Conservation (phyloP, 2,329 filamentous ascomycete species). For the Aspergillus sclerotialis region DNA sequence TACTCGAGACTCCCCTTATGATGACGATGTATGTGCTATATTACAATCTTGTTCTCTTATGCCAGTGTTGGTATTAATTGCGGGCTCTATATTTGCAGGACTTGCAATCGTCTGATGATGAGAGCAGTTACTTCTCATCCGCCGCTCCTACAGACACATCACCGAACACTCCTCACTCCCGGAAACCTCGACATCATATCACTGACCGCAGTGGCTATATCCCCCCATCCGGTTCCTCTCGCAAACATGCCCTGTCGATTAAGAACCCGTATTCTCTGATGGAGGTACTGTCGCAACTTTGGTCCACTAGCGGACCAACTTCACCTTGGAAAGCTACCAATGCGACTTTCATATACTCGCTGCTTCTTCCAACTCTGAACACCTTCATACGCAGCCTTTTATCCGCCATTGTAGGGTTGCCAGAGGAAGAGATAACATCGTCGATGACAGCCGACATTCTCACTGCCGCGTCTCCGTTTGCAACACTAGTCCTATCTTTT, state of each 20-base stretch:
- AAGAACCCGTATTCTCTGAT: conserved; percentile 72
- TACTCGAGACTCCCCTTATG: conserved; percentile 22
- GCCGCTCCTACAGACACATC: conserved; percentile 37
- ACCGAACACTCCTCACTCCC: conserved; percentile 33
- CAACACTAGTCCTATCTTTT: conserved; percentile 67
- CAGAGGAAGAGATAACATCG: conserved; percentile 59
- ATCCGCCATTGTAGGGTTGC: conserved; percentile 84
- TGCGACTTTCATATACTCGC: conserved; percentile 82
- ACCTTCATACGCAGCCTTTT: conserved; percentile 87
- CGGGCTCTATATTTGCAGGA: conserved; percentile 17
- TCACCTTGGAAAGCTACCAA: conserved; percentile 95
- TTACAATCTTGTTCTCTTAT: background rate
- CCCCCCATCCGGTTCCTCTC: conserved; percentile 30
- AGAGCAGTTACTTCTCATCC: conserved; percentile 79
- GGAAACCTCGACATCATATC: conserved; percentile 33
- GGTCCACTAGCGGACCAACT: conserved; percentile 81
- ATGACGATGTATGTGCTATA: conserved; percentile 24
- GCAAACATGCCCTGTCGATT: conserved; percentile 60
- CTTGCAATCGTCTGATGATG: conserved; percentile 57
- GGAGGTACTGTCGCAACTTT: conserved; percentile 79
- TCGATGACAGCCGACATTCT: conserved; percentile 62
- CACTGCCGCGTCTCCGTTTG: conserved; percentile 74
- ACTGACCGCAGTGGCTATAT: conserved; percentile 41
- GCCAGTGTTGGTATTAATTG: background rate
- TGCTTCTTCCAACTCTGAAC: conserved; percentile 79